Conservation (phyloP, 1,284 basidiomycete genomes). For the Cystodermella granulosa region DNA sequence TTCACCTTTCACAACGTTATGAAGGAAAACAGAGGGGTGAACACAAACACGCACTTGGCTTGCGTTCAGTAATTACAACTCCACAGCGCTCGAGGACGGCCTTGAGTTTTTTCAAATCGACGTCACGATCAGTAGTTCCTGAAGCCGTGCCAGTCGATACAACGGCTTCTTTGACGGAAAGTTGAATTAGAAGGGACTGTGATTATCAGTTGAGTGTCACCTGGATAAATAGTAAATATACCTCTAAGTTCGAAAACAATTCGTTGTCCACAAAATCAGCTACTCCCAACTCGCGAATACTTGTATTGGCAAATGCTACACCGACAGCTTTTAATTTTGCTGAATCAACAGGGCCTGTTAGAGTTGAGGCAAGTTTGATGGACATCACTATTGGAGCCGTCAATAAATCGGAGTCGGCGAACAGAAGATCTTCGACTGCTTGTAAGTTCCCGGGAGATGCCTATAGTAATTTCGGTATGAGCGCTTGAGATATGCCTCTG, state of each 20-base stretch:
- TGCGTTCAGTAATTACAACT: conserved; percentile 85
- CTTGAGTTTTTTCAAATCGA: conserved; percentile 81
- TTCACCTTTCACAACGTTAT: conserved; percentile 54
- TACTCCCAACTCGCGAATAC: conserved; percentile 64
- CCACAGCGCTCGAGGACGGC: conserved; percentile 85
- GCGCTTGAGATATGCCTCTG: too few species aligned
- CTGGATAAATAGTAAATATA: conserved; percentile 29
- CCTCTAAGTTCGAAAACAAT: conserved; percentile 92
- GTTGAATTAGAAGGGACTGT: conserved; percentile 90
- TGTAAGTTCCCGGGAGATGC: conserved; percentile 95
- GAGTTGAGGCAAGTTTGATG: conserved; percentile 66
- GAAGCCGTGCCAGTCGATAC: conserved; percentile 63
- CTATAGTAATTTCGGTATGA: conserved; percentile 33
- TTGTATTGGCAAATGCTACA: conserved; percentile 77
- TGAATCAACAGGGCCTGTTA: conserved; percentile 30
- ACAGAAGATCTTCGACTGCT: conserved; percentile 90
- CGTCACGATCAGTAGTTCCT: conserved; percentile 71
- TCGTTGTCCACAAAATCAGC: conserved; percentile 94
- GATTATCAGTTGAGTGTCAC: not conserved
- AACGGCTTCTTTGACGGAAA: conserved; percentile 92
- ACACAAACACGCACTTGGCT: conserved; percentile 58
- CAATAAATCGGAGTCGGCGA: conserved; percentile 76
- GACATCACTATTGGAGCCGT: conserved; percentile 89
- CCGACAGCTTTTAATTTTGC: conserved; percentile 61
- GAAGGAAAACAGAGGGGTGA: not conserved